These are phyloP conservation scores for Corylus heterophylla DNA, from an alignment of 306 rosid species.

Conservation along the genomic window DNA sequence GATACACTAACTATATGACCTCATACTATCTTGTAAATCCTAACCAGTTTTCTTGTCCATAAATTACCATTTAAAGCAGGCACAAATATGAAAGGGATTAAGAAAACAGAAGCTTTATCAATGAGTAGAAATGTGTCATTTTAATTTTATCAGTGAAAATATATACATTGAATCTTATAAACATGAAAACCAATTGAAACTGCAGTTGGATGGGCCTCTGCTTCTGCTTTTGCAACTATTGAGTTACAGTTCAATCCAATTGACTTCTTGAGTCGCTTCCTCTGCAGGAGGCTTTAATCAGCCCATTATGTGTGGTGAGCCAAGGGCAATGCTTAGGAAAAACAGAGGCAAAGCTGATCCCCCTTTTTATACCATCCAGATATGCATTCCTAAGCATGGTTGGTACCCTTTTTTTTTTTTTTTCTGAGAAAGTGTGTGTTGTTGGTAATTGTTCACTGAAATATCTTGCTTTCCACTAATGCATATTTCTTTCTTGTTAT, in stretches of 20 bases:
- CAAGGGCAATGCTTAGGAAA: constrained; percentile 79
- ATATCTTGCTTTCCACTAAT: background rate
- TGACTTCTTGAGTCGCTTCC: constrained; percentile 7
- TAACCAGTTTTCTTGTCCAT: background rate
- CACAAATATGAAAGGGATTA: background rate
- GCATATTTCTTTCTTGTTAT: background rate
- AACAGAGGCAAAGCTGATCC: constrained; percentile 86
- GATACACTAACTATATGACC: background rate
- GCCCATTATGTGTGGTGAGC: constrained; percentile 96
- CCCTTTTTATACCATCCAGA: constrained; percentile 76
- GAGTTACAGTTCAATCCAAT: constrained; percentile 1
- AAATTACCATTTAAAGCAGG: background rate
- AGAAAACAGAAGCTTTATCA: background rate
- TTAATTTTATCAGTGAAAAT: background rate
- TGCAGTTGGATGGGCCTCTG: background rate
- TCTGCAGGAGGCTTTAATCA: constrained; percentile 90
- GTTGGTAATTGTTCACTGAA: background rate
- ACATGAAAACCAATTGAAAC: background rate
- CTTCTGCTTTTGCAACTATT: background rate
- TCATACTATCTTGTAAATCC: background rate
- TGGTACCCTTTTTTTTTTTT: background rate
- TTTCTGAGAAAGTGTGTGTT: no score
- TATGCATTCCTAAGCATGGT: constrained; percentile 89
- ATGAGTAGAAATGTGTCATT: background rate
- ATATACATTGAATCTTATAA: background rate